Conservation (phyloP, 345 rosid genomes). For the Viola odorata region DNA sequence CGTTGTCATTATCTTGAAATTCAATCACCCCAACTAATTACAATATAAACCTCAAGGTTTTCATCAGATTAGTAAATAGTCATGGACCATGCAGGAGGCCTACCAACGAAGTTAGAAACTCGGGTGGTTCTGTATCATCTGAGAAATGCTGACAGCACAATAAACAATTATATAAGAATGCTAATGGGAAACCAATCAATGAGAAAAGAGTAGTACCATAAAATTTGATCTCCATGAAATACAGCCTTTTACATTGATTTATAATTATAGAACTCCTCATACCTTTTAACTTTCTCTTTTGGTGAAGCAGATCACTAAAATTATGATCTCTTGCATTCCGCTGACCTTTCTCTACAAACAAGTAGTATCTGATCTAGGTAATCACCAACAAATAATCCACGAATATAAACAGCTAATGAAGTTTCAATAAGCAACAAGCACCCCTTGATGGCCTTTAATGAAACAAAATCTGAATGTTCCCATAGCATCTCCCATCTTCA, state of each 20-base stretch:
- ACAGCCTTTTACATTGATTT: background rate
- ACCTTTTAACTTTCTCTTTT: background rate
- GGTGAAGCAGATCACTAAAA: slow-evolving; percentile 1
- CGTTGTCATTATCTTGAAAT: background rate
- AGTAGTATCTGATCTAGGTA: slow-evolving; percentile 11
- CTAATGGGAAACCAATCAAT: background rate
- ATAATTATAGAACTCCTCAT: background rate
- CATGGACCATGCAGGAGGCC: background rate
- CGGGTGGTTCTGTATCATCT: background rate
- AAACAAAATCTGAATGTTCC: slow-evolving; percentile 6
- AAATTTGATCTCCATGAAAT: background rate
- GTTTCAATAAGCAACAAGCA: slow-evolving; percentile 3
- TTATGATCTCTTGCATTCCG: slow-evolving; percentile 2
- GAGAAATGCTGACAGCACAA: background rate
- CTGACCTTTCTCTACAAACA: background rate
- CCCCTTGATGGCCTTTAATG: too few relatives aligned
- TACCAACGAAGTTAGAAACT: background rate
- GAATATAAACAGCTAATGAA: background rate
- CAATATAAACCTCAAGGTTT: background rate
- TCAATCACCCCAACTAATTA: background rate
- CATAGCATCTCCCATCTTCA: background rate
- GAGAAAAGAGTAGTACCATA: too few relatives aligned
- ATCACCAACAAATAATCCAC: slow-evolving; percentile 5
- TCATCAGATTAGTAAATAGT: background rate
- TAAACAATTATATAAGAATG: too few relatives aligned